Conservation (phyloP, 768 basidiomycete species). For the Hysterangium stoloniferum region DNA sequence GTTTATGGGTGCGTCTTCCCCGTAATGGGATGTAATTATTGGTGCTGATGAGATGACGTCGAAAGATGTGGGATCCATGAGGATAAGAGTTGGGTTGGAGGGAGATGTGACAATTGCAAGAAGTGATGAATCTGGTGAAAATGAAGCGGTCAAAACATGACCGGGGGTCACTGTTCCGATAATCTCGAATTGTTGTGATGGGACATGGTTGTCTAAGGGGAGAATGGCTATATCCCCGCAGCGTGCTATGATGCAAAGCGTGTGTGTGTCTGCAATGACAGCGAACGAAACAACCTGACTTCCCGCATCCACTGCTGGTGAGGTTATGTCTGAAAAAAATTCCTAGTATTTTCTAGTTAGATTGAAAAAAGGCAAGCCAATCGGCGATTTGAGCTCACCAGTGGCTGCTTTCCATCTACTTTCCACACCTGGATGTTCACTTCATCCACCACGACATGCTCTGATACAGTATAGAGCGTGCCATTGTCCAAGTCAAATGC, state of each 20-base stretch:
- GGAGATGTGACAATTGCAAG: constrained; percentile 74
- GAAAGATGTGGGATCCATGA: constrained; percentile 77
- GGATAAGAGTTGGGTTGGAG: constrained; percentile 49
- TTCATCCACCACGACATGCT: constrained; percentile 38
- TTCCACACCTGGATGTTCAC: constrained; percentile 56
- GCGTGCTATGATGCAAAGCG: constrained; percentile 57
- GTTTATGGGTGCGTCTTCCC: constrained; percentile 88
- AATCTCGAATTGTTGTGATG: constrained; percentile 9
- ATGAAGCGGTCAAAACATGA: constrained; percentile 62
- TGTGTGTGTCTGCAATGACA: constrained; percentile 64
- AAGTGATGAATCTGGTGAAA: constrained; percentile 91
- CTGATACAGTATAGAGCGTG: constrained; percentile 50
- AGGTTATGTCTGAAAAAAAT: neutral
- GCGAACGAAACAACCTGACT: constrained; percentile 55
- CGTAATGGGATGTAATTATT: constrained; percentile 69
- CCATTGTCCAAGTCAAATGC: constrained; percentile 61
- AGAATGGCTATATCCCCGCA: constrained; percentile 79
- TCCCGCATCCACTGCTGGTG: constrained; percentile 16
- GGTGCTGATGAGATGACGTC: constrained; percentile 79
- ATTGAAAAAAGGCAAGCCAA: constrained; percentile 12
- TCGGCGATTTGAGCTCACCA: constrained; percentile 13
- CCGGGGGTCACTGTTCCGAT: constrained; percentile 32
- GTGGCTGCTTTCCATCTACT: constrained; percentile 14
- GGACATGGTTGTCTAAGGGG: constrained; percentile 29
- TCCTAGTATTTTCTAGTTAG: neutral